phyloP scores from a whole-genome alignment of 163 green algal genomes.

The Prototheca wickerhamii region DNA sequence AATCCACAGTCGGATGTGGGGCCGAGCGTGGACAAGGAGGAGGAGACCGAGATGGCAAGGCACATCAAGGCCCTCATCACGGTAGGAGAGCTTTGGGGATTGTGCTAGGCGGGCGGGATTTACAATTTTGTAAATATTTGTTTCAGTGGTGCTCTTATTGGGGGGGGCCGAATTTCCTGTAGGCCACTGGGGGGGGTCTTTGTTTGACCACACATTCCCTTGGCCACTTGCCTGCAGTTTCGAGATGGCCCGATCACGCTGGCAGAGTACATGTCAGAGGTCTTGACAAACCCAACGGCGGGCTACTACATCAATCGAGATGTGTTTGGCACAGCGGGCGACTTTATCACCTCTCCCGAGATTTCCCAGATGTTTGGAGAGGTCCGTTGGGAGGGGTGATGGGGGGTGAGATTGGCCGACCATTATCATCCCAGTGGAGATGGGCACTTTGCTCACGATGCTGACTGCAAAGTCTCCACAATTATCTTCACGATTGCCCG shows the following conservation, averaged over 20 bases:
- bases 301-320: slow-evolving; percentile 86
- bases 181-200: background rate
- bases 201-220: background rate
- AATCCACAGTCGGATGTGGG: background rate
- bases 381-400: slow-evolving; percentile 31
- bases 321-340: slow-evolving; percentile 81
- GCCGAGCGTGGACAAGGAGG: slow-evolving; percentile 25
- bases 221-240: slow-evolving; percentile 46
- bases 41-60: slow-evolving; percentile 35
- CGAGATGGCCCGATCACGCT: slow-evolving; percentile 78
- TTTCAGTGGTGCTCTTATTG: background rate
- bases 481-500: background rate
- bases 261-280: slow-evolving; percentile 90
- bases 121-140: background rate
- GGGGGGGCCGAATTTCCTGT: background rate
- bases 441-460: background rate
- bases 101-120: background rate
- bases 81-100: slow-evolving; percentile 5
- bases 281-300: slow-evolving; percentile 73
- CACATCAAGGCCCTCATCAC: slow-evolving; percentile 45
- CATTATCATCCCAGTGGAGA: too few species aligned
- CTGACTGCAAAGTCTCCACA: background rate
- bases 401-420: background rate
- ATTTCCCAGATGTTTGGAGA: slow-evolving; percentile 97
- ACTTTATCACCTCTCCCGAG: slow-evolving; percentile 96